Evolutionary conservation across 345 rosid genomes (phyloP).

Genomic region (Eucalyptus globulus): DNA sequence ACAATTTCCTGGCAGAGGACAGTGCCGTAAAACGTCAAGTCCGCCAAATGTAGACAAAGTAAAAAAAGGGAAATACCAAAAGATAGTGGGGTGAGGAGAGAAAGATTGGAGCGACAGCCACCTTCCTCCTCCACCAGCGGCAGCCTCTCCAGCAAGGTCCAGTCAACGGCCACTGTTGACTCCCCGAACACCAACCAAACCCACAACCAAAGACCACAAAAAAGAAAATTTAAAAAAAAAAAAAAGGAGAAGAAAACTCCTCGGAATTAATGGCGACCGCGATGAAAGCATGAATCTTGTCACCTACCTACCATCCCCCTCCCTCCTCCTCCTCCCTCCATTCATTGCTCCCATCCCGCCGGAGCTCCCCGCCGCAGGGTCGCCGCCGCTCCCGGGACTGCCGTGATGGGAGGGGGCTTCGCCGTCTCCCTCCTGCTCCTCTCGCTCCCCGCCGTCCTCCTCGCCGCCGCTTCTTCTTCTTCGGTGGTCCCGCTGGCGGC

Average conservation of each 20-base stretch:
- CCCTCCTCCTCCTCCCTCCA: too few relatives aligned
- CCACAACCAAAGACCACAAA: not conserved
- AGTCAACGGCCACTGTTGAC: not conserved
- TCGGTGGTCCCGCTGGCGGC: not conserved
- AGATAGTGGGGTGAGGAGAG: not conserved
- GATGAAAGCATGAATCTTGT: not conserved
- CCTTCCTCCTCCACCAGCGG: not conserved
- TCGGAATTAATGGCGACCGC: not conserved
- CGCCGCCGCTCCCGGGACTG: not conserved
- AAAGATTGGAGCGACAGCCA: not conserved
- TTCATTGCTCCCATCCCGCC: not conserved
- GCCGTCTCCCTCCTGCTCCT: not conserved
- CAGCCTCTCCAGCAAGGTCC: not conserved
- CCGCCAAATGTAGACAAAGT: not conserved
- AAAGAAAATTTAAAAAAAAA: too few relatives aligned
- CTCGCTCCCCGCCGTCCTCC: not conserved
- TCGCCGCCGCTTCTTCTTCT: not conserved
- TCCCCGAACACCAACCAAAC: not conserved
- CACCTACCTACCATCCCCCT: not conserved
- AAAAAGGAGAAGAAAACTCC: not conserved
- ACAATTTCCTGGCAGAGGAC: fast-evolving
- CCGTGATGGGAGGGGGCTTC: not conserved
- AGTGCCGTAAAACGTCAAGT: not conserved
- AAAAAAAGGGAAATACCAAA: not conserved
- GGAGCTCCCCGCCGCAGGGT: not conserved